Percentiles rank a stretch among this genome's conserved stretches.
Conservation (phyloP, 768 basidiomycete genomes). For the Pseudohyphozyma bogoriensis region DNA sequence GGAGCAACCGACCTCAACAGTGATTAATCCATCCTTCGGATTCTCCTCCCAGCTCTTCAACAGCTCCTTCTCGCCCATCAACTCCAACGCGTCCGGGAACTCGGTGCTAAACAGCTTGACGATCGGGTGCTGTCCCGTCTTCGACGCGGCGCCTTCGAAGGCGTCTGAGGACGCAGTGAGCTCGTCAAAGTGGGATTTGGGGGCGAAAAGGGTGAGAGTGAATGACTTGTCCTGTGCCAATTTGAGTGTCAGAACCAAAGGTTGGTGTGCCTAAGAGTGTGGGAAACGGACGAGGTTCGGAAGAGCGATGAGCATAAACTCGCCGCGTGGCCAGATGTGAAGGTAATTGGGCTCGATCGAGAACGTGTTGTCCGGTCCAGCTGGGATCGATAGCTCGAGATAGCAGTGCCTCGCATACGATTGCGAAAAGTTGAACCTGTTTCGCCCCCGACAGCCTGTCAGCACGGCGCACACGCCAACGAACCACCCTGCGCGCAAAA, state of each 20-base stretch:
- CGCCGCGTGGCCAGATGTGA: slow-evolving; percentile 98
- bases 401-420: slow-evolving; percentile 94
- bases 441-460: background rate
- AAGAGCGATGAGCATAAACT: slow-evolving; percentile 98
- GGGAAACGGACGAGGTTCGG: slow-evolving; percentile 72
- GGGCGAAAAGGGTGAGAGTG: slow-evolving; percentile 92
- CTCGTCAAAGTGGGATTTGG: slow-evolving; percentile 48
- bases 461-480: background rate
- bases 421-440: slow-evolving; percentile 82
- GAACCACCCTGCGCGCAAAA: background rate
- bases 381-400: slow-evolving; percentile 89
- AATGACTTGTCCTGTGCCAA: slow-evolving; percentile 76
- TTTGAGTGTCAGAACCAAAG: slow-evolving; percentile 3
- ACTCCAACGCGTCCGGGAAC: slow-evolving; percentile 77
- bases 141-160: slow-evolving; percentile 47
- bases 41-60: slow-evolving; percentile 69
- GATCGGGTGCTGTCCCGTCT: slow-evolving; percentile 18
- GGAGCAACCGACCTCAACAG: slow-evolving; percentile 62
- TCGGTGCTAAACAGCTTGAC: slow-evolving; percentile 57
- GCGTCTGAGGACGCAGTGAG: no score
- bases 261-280: background rate
- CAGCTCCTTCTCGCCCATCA: slow-evolving; percentile 71
- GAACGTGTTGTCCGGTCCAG: slow-evolving; percentile 50
- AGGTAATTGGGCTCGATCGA: slow-evolving; percentile 87
- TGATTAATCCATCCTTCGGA: slow-evolving; percentile 80